These are phyloP conservation scores for Oidium heveae DNA, from an alignment of 2,329 filamentous ascomycete species.

Conservation along the genomic window DNA sequence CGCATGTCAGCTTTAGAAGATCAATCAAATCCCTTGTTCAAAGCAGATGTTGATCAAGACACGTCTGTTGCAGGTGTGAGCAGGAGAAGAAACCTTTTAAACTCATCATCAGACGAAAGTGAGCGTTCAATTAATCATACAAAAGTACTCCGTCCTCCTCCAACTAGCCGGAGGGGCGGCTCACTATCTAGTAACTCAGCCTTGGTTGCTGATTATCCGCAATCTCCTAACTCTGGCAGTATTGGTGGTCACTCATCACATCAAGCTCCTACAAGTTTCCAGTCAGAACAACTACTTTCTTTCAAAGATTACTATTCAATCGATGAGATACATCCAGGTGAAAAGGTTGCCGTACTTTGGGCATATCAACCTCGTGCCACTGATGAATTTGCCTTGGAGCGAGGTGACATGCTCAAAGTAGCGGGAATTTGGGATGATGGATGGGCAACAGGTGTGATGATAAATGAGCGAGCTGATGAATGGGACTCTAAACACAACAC, in stretches of 20 bases:
- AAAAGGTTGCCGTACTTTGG: constrained; percentile 81
- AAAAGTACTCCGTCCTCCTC: constrained; percentile 31
- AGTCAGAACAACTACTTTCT: constrained; percentile 83
- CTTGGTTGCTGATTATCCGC: constrained; percentile 40
- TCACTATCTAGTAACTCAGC: constrained; percentile 71
- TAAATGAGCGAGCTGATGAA: constrained; percentile 65
- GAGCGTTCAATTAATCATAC: constrained; percentile 38
- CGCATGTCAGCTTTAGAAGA: constrained; percentile 87
- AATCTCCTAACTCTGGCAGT: constrained; percentile 44
- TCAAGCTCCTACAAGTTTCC: constrained; percentile 58
- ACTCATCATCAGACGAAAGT: constrained; percentile 51
- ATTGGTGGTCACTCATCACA: constrained; percentile 60
- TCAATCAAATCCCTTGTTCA: constrained; percentile 34
- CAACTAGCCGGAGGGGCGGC: constrained; percentile 45
- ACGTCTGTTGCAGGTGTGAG: constrained; percentile 16
- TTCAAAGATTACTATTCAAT: constrained; percentile 99
- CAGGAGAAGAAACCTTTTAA: constrained; percentile 27
- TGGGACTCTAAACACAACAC: constrained; percentile 55
- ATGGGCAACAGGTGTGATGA: constrained; percentile 80
- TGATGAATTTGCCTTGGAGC: constrained; percentile 80
- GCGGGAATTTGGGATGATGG: constrained; percentile 98
- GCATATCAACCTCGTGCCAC: constrained; percentile 84
- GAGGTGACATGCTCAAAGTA: constrained; percentile 94
- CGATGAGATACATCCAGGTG: constrained; percentile 80
- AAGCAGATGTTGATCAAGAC: constrained; percentile 4